Evolutionary conservation across 192 early-diverging fungal species (phyloP).

Genomic region (Geranomyces variabilis): DNA sequence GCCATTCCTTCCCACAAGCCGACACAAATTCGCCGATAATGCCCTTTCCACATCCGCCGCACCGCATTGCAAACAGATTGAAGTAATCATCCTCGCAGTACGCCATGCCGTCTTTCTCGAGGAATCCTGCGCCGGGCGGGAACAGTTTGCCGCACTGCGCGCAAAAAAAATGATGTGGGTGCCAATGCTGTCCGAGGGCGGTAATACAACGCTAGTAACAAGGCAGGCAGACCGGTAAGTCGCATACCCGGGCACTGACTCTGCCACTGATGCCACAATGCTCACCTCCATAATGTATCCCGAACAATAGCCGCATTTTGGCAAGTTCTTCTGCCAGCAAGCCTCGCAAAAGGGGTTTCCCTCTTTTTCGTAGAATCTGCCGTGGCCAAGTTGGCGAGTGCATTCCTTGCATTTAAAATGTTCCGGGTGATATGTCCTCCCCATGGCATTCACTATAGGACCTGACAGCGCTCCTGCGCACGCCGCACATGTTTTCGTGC

Average conservation of each 20-base stretch:
- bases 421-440: constrained; percentile 35
- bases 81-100: constrained; percentile 47
- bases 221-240: no score
- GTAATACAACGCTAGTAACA: constrained; percentile 40
- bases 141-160: constrained; percentile 45
- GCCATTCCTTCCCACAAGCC: constrained; percentile 49
- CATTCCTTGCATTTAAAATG: constrained; percentile 36
- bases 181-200: constrained; percentile 39
- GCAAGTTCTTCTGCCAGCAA: constrained; percentile 27
- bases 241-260: no score
- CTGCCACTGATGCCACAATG: no score
- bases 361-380: constrained; percentile 35
- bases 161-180: constrained; percentile 52
- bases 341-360: constrained; percentile 24
- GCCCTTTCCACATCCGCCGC: constrained; percentile 38
- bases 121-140: constrained; percentile 35
- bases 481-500: constrained; percentile 8
- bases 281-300: constrained; percentile 36
- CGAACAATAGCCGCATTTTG: constrained; percentile 42
- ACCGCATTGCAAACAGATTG: constrained; percentile 41
- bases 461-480: constrained; percentile 22
- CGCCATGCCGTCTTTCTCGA: constrained; percentile 39
- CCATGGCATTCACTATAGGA: constrained; percentile 30
- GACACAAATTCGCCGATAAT: constrained; percentile 48
- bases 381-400: constrained; percentile 22